Conservation (phyloP, 2,329 filamentous ascomycete species). For the Colletotrichum musae region DNA sequence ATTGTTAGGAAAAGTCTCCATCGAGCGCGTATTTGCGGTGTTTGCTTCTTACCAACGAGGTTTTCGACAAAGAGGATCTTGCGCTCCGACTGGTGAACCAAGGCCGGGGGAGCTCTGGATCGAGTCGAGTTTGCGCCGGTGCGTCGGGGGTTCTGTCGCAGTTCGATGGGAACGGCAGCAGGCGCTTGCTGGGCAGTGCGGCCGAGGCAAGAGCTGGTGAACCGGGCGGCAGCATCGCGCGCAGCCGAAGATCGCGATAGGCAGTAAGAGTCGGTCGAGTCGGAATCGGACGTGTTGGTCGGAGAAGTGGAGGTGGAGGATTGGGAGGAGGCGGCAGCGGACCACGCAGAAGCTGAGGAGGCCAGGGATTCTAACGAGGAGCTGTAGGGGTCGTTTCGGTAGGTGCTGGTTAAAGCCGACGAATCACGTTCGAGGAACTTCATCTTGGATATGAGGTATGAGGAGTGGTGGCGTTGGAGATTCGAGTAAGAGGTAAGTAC, state of each 20-base stretch:
- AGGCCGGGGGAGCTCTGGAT: conserved; percentile 74
- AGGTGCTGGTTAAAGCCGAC: conserved; percentile 64
- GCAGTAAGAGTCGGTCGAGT: conserved; percentile 62
- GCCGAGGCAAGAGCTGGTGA: conserved; percentile 51
- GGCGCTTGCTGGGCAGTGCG: conserved; percentile 45
- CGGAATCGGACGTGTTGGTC: conserved; percentile 70
- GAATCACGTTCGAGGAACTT: conserved; percentile 67
- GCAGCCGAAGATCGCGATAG: conserved; percentile 50
- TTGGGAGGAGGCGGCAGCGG: conserved; percentile 75
- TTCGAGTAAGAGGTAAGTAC: conserved; percentile 43
- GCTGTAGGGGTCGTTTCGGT: conserved; percentile 74
- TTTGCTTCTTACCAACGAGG: conserved; percentile 90
- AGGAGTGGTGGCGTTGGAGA: conserved; percentile 27
- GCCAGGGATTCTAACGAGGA: conserved; percentile 81
- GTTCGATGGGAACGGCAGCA: conserved; percentile 67
- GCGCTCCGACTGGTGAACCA: conserved; percentile 90
- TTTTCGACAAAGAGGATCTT: conserved; percentile 97
- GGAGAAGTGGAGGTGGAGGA: conserved; percentile 79
- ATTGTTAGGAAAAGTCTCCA: conserved; percentile 48
- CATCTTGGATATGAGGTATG: conserved; percentile 64
- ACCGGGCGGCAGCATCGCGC: conserved; percentile 48
- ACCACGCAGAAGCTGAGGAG: conserved; percentile 84
- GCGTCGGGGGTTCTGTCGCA: conserved; percentile 75
- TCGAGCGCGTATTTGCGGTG: conserved; percentile 40
- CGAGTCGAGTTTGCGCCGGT: conserved; percentile 68